Evolutionary conservation across 2,329 filamentous ascomycete genomes (phyloP).

Genomic region (Penicillium sp.): DNA sequence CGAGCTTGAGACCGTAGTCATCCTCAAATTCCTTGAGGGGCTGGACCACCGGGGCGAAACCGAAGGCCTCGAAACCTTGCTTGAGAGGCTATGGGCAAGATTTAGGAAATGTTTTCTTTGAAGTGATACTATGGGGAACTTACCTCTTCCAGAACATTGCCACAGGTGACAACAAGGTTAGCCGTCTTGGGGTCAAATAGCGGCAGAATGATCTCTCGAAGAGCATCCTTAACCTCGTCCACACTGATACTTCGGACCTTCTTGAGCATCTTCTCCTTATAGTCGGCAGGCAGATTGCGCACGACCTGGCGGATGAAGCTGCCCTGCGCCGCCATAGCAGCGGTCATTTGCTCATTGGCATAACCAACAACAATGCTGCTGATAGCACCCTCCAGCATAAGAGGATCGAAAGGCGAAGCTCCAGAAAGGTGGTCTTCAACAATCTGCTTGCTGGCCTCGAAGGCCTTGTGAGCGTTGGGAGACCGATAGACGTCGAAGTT

Average conservation of each 20-base stretch:
- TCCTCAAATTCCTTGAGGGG: slow-evolving; percentile 79
- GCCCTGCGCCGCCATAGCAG: slow-evolving; percentile 74
- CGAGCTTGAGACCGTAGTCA: slow-evolving; percentile 75
- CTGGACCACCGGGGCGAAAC: slow-evolving; percentile 75
- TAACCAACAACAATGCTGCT: slow-evolving; percentile 82
- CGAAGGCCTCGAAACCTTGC: slow-evolving; percentile 68
- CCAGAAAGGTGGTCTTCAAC: slow-evolving; percentile 74
- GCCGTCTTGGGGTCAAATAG: slow-evolving; percentile 77
- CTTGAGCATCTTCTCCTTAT: slow-evolving; percentile 72
- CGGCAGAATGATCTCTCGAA: slow-evolving; percentile 72
- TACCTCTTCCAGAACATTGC: slow-evolving; percentile 80
- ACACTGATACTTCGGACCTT: slow-evolving; percentile 72
- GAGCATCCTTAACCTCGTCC: slow-evolving; percentile 71
- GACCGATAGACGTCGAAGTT: slow-evolving; percentile 87
- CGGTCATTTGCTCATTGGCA: slow-evolving; percentile 84
- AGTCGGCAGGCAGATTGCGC: slow-evolving; percentile 70
- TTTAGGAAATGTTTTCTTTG: background rate
- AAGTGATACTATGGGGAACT: slow-evolving; percentile 34
- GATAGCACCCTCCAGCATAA: slow-evolving; percentile 85
- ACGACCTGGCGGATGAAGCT: slow-evolving; percentile 83
- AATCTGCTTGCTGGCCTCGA: slow-evolving; percentile 70
- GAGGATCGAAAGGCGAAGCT: slow-evolving; percentile 67
- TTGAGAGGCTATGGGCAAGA: slow-evolving; percentile 63
- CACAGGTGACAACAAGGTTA: slow-evolving; percentile 86
- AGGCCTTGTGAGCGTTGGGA: slow-evolving; percentile 84